These are phyloP conservation scores for Pulveroboletus sp. DNA, from an alignment of 768 basidiomycete species.

Conservation along the genomic window DNA sequence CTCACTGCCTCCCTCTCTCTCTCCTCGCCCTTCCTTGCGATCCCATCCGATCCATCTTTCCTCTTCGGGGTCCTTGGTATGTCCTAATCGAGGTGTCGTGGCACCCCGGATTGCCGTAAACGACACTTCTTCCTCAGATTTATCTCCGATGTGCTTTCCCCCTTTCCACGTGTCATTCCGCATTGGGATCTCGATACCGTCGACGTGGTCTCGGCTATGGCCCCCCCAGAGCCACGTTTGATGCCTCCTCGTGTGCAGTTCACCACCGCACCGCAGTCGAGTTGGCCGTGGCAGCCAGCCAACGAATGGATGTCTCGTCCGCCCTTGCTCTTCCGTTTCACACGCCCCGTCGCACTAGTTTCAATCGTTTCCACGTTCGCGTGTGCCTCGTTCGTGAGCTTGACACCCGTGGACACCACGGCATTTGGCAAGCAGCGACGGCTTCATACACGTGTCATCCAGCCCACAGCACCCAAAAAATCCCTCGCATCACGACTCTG, in stretches of 20 bases:
- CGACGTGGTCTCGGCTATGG: not conserved
- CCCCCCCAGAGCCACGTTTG: slow-evolving; percentile 3
- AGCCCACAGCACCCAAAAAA: not conserved
- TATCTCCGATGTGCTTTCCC: slow-evolving; percentile 20
- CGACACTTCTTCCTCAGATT: slow-evolving; percentile 17
- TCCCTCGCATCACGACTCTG: slow-evolving; percentile 13
- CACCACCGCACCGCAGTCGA: slow-evolving; percentile 19
- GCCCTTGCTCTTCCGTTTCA: not conserved
- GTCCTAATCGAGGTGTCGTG: slow-evolving; percentile 20
- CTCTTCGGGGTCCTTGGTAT: slow-evolving; percentile 13
- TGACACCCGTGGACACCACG: slow-evolving; percentile 24
- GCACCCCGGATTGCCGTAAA: slow-evolving; percentile 30
- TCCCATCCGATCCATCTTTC: slow-evolving; percentile 18
- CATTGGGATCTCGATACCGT: slow-evolving; percentile 19
- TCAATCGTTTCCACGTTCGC: slow-evolving; percentile 12
- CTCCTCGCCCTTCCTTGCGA: not conserved
- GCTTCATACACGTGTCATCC: slow-evolving; percentile 19
- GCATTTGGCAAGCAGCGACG: not conserved
- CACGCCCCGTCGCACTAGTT: not conserved
- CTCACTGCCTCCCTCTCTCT: not conserved
- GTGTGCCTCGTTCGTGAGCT: too few species aligned
- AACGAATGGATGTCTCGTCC: not conserved
- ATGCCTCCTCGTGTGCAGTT: slow-evolving; percentile 12
- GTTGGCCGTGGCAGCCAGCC: not conserved
- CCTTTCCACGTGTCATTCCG: slow-evolving; percentile 22